phyloP scores from a whole-genome alignment of 192 early-diverging fungal genomes.

The Rhizophagus sp. region DNA sequence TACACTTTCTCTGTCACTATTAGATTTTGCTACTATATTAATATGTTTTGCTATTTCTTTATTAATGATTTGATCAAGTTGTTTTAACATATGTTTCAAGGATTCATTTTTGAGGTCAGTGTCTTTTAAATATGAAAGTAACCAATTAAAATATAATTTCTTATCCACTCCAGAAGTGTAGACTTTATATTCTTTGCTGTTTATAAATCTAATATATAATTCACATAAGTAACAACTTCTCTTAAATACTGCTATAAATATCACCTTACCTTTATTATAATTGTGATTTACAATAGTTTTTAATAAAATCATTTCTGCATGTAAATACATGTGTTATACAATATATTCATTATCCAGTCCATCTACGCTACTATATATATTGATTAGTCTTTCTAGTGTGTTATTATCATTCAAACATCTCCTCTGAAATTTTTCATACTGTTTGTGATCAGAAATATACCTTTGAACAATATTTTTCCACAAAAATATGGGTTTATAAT shows the following conservation, averaged over 20 bases:
- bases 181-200: background rate
- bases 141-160: background rate
- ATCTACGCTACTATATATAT: background rate
- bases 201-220: background rate
- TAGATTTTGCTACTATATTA: no score
- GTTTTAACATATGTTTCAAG: background rate
- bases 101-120: background rate
- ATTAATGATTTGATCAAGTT: background rate
- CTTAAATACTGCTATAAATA: background rate
- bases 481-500: background rate
- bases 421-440: background rate
- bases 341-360: background rate
- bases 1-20: no score
- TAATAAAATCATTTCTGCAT: constrained; percentile 3
- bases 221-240: background rate
- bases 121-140: background rate
- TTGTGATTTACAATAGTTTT: background rate
- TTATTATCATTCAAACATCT: background rate
- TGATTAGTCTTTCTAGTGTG: background rate
- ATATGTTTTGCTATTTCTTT: background rate
- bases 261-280: background rate
- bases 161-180: background rate
- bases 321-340: background rate
- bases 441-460: background rate
- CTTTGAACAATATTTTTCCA: background rate